Evolutionary conservation across 1,139 yeast genomes (phyloP), one percentile per base, ranked within the genome.

Genomic region (Saccharomycopsis crataegensis): DNA sequence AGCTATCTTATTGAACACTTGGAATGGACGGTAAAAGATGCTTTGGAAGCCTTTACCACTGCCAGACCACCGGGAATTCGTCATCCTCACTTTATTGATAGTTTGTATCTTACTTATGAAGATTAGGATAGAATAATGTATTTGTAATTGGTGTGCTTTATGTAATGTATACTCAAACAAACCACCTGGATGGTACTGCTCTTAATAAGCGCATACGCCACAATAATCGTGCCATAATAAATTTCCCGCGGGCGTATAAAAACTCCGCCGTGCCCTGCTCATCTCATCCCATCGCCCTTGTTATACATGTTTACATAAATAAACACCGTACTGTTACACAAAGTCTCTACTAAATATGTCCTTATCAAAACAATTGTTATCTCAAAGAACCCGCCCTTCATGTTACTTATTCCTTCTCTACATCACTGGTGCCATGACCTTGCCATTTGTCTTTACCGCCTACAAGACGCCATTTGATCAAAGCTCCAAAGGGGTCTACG

Each of bases 81-180:
- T 63, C 94, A 86, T 64, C 85, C 82, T 9, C 94, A 86, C 66
- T 86, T 86, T 63, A 75, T 83, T 22, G 91, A 85, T 67, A 90
- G 86, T 48, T 71, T 86, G 52, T 81, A 83, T 63, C 80, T 86
- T 38, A 69, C 90, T 52, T 85, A 86, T 62, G 80, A 79, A 3
- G 43, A 7, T 22, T 22, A 22, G 28, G 28, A 22, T 22, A 22
- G 28, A 22, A 4, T 22, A 22, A 22, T 22, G 28, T 22, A 22
- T 22, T 22, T 22, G 28, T 22, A 22, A 22, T 22, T 22, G n/a
- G n/a, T n/a, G n/a, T n/a, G n/a, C n/a, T n/a, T n/a, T n/a, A n/a
- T n/a, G n/a, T n/a, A n/a, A n/a, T n/a, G n/a, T n/a, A n/a, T n/a
- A n/a, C n/a, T n/a, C n/a, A n/a, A 22, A 22, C 28, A 4, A 22